Evolutionary conservation across 2,329 filamentous ascomycete species (phyloP).

Genomic region (Paraconiothyrium sp.): DNA sequence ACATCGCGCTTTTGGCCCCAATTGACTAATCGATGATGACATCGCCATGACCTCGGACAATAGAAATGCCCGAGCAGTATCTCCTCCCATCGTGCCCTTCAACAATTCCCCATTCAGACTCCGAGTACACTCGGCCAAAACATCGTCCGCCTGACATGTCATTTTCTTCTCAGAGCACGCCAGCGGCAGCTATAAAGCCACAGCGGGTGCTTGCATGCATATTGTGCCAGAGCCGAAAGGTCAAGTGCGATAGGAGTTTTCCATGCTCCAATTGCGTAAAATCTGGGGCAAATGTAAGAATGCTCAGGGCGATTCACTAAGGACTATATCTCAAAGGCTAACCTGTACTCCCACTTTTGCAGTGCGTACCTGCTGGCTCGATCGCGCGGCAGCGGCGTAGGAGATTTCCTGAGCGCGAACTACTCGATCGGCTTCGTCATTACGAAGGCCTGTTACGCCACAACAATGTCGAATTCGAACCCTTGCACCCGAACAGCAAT

Average conservation of each 20-base stretch:
- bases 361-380: constrained; percentile 53
- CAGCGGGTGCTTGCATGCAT: constrained; percentile 67
- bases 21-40: not conserved
- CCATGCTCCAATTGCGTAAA: constrained; percentile 47
- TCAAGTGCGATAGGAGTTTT: constrained; percentile 51
- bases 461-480: constrained; percentile 74
- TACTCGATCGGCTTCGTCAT: constrained; percentile 73
- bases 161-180: not conserved
- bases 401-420: constrained; percentile 74
- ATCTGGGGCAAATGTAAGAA: constrained; percentile 15
- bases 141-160: not conserved
- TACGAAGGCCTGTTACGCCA: constrained; percentile 74
- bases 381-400: constrained; percentile 66
- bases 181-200: constrained; percentile 31
- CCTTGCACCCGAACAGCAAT: constrained; percentile 55
- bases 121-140: constrained; percentile 1
- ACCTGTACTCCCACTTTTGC: constrained; percentile 11
- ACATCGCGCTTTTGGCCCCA: not conserved
- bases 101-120: constrained; percentile 14
- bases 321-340: not conserved
- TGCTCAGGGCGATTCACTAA: not conserved
- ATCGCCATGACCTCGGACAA: constrained; percentile 2
- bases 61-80: constrained; percentile 5
- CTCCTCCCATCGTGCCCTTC: not conserved
- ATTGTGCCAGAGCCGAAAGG: constrained; percentile 69